These are phyloP conservation scores for Leishmania aethiopica DNA, from an alignment of 208 protist species.

Conservation along the genomic window DNA sequence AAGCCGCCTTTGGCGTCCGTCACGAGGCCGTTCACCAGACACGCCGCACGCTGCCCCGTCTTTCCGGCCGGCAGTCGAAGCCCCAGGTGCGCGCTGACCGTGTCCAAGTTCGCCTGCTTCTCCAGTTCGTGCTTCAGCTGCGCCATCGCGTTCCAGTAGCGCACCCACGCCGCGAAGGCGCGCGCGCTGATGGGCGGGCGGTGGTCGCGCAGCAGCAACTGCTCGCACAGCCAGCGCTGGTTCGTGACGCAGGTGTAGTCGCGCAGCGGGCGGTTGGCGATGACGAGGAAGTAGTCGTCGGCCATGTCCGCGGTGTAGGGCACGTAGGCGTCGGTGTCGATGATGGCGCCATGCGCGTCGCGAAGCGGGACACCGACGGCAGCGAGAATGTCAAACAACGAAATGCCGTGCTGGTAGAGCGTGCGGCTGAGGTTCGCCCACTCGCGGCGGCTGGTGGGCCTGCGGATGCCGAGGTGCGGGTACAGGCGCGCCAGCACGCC, in stretches of 20 bases:
- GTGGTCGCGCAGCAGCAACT: conserved; percentile 12
- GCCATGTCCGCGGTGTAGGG: conserved; percentile 26
- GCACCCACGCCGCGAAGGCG: conserved; percentile 31
- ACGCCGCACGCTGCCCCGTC: conserved; percentile 11
- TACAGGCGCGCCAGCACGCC: conserved; percentile 19
- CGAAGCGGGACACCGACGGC: conserved; percentile 15
- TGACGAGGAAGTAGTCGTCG: conserved; percentile 15
- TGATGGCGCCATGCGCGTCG: conserved; percentile 8
- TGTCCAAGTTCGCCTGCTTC: conserved; percentile 5
- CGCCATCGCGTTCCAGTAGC: conserved; percentile 27
- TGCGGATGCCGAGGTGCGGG: conserved; percentile 15
- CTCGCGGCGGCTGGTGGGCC: conserved; percentile 4
- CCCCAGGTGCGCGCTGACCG: conserved; percentile 22
- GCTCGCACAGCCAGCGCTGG: conserved; percentile 27
- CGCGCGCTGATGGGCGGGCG: not conserved
- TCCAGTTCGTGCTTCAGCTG: conserved; percentile 16
- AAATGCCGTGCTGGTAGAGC: conserved; percentile 26
- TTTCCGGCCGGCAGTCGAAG: conserved; percentile 9
- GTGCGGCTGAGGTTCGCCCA: conserved; percentile 16
- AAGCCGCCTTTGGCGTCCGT: conserved; percentile 21
- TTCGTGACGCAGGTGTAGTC: conserved; percentile 23
- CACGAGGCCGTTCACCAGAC: conserved; percentile 28
- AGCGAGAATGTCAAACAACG: conserved; percentile 17
- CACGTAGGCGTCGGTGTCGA: conserved; percentile 19
- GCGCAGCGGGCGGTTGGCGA: conserved; percentile 26